Percentiles rank a stretch among this genome's conserved stretches.
Evolutionary conservation across 148 eudicot genomes (phyloP).

Genomic region (Arctostaphylos glauca): DNA sequence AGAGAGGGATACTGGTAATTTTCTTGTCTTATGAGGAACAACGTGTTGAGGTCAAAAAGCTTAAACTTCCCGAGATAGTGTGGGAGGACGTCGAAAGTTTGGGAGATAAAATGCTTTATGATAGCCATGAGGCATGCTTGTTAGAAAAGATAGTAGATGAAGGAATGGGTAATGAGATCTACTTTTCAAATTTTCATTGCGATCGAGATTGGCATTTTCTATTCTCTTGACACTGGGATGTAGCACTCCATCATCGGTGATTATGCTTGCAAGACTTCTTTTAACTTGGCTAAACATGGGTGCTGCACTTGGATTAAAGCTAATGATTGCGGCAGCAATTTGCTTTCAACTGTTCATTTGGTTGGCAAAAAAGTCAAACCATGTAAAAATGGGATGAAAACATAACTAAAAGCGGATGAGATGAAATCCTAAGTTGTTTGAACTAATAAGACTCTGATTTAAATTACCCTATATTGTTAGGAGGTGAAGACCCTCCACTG

Average conservation of each 20-base stretch:
- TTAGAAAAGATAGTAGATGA: neutral
- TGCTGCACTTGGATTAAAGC: neutral
- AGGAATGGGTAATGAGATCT: constrained; percentile 5
- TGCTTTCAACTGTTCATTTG: neutral
- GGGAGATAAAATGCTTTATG: neutral
- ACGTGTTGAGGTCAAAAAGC: neutral
- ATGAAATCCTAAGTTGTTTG: neutral
- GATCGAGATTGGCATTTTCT: neutral
- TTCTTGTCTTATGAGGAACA: neutral
- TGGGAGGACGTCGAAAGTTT: neutral
- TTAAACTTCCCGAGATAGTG: neutral
- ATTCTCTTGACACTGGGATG: neutral
- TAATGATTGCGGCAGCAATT: neutral
- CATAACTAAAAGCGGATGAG: neutral
- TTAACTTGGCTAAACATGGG: neutral
- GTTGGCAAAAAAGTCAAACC: neutral
- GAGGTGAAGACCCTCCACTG: no score
- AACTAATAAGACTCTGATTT: neutral
- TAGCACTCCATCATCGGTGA: neutral
- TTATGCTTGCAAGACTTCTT: neutral
- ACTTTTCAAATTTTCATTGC: neutral
- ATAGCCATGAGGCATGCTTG: neutral
- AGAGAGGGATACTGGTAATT: neutral
- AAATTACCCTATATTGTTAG: no score
- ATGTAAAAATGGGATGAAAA: no score